These are phyloP conservation scores for Tolypocladium endophyticum DNA, from an alignment of 2,329 filamentous ascomycete species.

Conservation along the genomic window DNA sequence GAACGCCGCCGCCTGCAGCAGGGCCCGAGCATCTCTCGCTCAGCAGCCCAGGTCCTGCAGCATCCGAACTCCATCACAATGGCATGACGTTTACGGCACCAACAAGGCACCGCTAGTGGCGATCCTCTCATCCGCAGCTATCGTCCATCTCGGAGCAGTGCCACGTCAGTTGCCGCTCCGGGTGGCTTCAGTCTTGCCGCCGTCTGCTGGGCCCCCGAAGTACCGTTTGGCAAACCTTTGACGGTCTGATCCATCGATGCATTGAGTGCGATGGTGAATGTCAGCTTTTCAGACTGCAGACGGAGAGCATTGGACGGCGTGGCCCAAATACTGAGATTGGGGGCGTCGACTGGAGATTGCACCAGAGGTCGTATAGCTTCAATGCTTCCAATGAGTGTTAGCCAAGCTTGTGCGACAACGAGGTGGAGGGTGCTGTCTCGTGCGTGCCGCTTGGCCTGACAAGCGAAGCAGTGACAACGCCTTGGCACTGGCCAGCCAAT, in stretches of 20 bases:
- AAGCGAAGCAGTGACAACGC: neutral
- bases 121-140: neutral
- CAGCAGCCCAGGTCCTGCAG: neutral
- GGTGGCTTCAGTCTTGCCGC: neutral
- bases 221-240: neutral
- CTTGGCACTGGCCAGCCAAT: neutral
- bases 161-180: neutral
- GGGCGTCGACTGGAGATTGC: neutral
- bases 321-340: neutral
- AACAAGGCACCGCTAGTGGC: neutral
- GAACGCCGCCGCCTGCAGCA: neutral
- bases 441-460: neutral
- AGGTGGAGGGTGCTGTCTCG: neutral
- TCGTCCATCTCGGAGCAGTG: neutral
- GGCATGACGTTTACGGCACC: neutral
- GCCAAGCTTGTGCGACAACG: neutral
- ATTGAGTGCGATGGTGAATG: neutral
- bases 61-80: neutral
- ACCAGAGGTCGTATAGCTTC: neutral
- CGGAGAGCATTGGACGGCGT: neutral
- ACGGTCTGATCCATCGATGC: neutral
- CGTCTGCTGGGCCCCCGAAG: neutral
- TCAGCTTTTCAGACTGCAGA: neutral
- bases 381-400: neutral
- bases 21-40: neutral